Conservation (phyloP, 2,329 filamentous ascomycete species). For the Bipolaris cookei region DNA sequence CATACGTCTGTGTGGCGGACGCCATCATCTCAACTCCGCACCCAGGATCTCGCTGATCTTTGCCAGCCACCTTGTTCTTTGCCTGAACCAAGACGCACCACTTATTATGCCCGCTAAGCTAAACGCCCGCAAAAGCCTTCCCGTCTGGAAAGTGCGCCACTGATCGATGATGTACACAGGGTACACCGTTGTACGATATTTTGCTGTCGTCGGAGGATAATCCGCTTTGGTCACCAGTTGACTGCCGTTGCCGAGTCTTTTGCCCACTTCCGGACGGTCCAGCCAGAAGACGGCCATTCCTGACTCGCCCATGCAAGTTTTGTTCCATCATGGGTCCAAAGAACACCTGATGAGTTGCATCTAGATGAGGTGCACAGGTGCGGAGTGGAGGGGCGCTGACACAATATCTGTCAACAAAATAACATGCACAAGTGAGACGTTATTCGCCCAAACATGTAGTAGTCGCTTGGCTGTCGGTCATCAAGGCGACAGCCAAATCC, state of each 20-base stretch:
- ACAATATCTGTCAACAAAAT: constrained; percentile 12
- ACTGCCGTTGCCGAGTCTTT: constrained; percentile 15
- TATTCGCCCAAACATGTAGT: constrained; percentile 12
- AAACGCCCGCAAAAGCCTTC: constrained; percentile 44
- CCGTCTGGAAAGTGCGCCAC: constrained; percentile 42
- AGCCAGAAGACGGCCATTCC: constrained; percentile 17
- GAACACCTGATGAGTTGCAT: constrained; percentile 13
- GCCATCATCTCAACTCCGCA: constrained; percentile 35
- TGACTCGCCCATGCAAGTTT: constrained; percentile 20
- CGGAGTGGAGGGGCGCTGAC: constrained; percentile 5
- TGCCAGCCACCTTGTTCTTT: constrained; percentile 34
- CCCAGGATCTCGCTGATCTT: constrained; percentile 40
- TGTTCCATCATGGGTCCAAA: constrained; percentile 20
- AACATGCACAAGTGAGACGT: constrained; percentile 6
- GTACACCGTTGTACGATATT: constrained; percentile 26
- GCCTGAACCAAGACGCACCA: constrained; percentile 33
- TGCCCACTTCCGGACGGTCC: constrained; percentile 6
- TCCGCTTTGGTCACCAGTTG: constrained; percentile 23
- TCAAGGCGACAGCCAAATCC: constrained; percentile 10
- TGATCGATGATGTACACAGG: constrained; percentile 36
- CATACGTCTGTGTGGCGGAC: constrained; percentile 36
- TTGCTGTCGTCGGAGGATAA: constrained; percentile 14
- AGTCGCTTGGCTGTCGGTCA: constrained; percentile 18
- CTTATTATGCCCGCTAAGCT: constrained; percentile 40
- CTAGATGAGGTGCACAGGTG: constrained; percentile 2